Evolutionary conservation across 2,329 filamentous ascomycete genomes (phyloP).

Genomic region (Ceratocystiopsis sp.): DNA sequence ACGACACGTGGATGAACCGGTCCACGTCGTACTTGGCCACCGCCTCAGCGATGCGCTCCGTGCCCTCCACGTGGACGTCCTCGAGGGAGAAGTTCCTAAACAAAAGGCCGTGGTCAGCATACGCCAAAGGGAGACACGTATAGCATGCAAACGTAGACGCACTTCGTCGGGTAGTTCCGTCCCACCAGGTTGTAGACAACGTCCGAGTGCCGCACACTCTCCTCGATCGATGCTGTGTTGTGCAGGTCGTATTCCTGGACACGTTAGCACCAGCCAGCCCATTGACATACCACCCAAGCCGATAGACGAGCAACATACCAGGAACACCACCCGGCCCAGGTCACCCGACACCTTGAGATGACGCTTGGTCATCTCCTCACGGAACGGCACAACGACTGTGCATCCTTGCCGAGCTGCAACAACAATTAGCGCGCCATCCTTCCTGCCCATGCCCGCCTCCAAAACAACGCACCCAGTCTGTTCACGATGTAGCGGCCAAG

Average conservation of each 20-base stretch:
- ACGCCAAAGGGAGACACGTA: too few relatives aligned
- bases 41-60: slow-evolving; percentile 81
- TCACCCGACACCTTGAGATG: slow-evolving; percentile 95
- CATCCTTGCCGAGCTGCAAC: slow-evolving; percentile 70
- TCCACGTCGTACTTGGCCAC: slow-evolving; percentile 97
- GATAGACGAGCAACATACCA: slow-evolving; percentile 34
- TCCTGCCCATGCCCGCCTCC: slow-evolving; percentile 47
- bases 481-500: slow-evolving; percentile 96
- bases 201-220: slow-evolving; percentile 91
- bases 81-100: slow-evolving; percentile 76
- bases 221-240: slow-evolving; percentile 91
- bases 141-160: slow-evolving; percentile 14
- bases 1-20: slow-evolving; percentile 91
- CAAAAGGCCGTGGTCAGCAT: not conserved
- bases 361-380: slow-evolving; percentile 95
- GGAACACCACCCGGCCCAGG: slow-evolving; percentile 73
- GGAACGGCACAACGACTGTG: slow-evolving; percentile 81
- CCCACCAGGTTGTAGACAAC: slow-evolving; percentile 95
- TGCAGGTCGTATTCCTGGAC: slow-evolving; percentile 80
- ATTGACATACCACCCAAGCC: not conserved
- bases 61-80: slow-evolving; percentile 85
- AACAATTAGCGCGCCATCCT: too few relatives aligned
- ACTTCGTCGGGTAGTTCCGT: slow-evolving; percentile 93
- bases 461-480: slow-evolving; percentile 46
- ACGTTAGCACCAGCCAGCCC: not conserved